These are phyloP conservation scores for Candida coquimbonensis DNA, from an alignment of 805 yeast species.

Conservation along the genomic window DNA sequence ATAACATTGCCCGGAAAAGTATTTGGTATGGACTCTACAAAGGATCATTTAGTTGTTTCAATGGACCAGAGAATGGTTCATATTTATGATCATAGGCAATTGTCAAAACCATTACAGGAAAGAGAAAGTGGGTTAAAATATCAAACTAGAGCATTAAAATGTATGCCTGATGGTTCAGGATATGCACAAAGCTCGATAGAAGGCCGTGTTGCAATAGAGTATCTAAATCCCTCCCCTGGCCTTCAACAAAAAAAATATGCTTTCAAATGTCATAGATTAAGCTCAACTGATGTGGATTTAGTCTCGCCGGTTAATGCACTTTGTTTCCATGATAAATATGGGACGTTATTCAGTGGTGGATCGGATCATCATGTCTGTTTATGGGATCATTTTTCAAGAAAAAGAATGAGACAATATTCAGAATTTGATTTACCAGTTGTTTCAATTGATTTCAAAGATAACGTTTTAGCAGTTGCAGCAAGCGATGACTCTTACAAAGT, in stretches of 20 bases:
- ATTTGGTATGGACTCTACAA: constrained; percentile 52
- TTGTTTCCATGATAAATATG: constrained; percentile 67
- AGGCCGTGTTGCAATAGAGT: constrained; percentile 75
- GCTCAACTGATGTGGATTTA: constrained; percentile 41
- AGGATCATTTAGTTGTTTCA: constrained; percentile 42
- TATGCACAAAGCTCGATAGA: constrained; percentile 71
- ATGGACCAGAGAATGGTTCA: constrained; percentile 46
- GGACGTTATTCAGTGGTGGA: constrained; percentile 84
- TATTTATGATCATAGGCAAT: constrained; percentile 48
- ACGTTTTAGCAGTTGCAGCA: constrained; percentile 36
- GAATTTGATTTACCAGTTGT: constrained; percentile 39
- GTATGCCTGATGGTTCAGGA: constrained; percentile 50
- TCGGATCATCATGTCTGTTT: constrained; percentile 81
- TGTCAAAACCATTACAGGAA: constrained; percentile 36
- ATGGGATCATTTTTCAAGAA: constrained; percentile 85
- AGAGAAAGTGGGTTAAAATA: constrained; percentile 61
- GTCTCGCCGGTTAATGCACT: constrained; percentile 77
- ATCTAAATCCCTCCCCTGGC: constrained; percentile 42
- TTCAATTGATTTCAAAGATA: constrained; percentile 30
- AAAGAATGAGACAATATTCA: constrained; percentile 68
- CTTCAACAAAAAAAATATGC: constrained; percentile 51
- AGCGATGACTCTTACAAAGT: constrained; percentile 45
- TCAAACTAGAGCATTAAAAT: constrained; percentile 51
- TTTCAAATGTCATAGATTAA: constrained; percentile 70
- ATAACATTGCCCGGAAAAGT: constrained; percentile 40